Percentiles rank a stretch among this genome's conserved stretches.
phyloP scores from a whole-genome alignment of 805 yeast species.

The Schwanniomyces occidentalis region DNA sequence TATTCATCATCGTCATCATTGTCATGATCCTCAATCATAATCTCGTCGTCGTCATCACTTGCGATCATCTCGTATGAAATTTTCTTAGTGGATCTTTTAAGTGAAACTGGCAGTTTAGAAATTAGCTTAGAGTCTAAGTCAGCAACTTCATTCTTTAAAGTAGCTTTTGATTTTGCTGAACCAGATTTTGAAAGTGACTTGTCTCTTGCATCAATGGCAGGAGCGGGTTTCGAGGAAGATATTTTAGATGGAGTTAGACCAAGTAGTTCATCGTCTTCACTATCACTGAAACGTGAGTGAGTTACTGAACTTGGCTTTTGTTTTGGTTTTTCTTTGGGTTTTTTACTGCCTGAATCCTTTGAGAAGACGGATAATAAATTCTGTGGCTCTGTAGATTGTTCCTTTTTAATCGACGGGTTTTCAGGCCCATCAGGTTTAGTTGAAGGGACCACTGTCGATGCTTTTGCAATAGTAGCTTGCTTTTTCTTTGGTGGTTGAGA shows the following conservation, averaged over 20 bases:
- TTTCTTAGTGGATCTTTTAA: no score
- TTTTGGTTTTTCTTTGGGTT: slow-evolving; percentile 7
- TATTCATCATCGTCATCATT: slow-evolving; percentile 17
- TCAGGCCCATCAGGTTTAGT: slow-evolving; percentile 5
- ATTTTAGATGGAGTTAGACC: slow-evolving; percentile 8
- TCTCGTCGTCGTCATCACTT: slow-evolving; percentile 19
- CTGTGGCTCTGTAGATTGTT: no score
- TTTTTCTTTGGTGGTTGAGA: slow-evolving; percentile 16
- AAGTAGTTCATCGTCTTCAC: slow-evolving; percentile 36
- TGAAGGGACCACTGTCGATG: slow-evolving; percentile 4
- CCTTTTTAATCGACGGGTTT: no score
- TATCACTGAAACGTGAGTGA: slow-evolving; percentile 25
- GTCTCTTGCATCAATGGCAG: no score
- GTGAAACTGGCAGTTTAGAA: no score
- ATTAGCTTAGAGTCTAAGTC: slow-evolving; percentile 20
- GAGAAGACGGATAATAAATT: no score
- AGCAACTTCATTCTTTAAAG: slow-evolving; percentile 23
- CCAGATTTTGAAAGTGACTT: no score
- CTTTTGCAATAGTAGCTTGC: slow-evolving; percentile 4
- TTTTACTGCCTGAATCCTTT: no score
- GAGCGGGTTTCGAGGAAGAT: no score
- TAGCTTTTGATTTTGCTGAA: no score
- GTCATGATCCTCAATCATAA: slow-evolving; percentile 11
- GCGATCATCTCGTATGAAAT: slow-evolving; percentile 13
- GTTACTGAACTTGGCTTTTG: slow-evolving; percentile 5